phyloP scores from a whole-genome alignment of 306 rosid species.

The Cicer bijugum region DNA sequence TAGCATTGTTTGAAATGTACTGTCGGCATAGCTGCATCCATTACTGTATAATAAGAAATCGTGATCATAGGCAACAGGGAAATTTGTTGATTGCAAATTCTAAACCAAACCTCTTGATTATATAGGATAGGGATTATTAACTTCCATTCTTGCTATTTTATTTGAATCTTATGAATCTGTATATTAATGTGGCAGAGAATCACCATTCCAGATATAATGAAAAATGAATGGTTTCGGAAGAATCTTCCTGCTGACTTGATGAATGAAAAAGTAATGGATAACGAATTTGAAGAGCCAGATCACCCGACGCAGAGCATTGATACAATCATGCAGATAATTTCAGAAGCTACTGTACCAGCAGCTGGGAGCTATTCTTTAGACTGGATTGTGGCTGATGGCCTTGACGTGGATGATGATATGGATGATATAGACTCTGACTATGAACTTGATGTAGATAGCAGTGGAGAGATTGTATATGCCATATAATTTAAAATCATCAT shows the following conservation, averaged over 20 bases:
- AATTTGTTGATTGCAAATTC: slow-evolving; percentile 2
- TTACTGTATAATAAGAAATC: neutral
- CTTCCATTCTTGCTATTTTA: slow-evolving; percentile 23
- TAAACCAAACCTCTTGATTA: slow-evolving; percentile 32
- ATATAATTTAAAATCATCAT: slow-evolving; percentile 47
- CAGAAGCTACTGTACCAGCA: slow-evolving; percentile 90
- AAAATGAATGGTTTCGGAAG: slow-evolving; percentile 81
- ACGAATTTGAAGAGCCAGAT: slow-evolving; percentile 84
- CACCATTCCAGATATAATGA: slow-evolving; percentile 75
- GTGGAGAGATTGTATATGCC: slow-evolving; percentile 94
- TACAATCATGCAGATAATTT: slow-evolving; percentile 84
- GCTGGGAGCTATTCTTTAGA: slow-evolving; percentile 61
- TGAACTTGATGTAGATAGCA: slow-evolving; percentile 88
- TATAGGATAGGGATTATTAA: slow-evolving; percentile 21
- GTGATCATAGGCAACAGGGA: neutral
- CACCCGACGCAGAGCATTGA: slow-evolving; percentile 89
- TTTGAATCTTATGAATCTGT: slow-evolving; percentile 38
- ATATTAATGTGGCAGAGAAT: slow-evolving; percentile 68
- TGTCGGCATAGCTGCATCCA: neutral
- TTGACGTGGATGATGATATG: slow-evolving; percentile 76
- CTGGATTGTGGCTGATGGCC: slow-evolving; percentile 54
- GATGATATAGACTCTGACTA: slow-evolving; percentile 78
- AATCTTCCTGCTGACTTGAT: slow-evolving; percentile 82
- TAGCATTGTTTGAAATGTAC: neutral
- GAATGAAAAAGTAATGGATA: slow-evolving; percentile 64